phyloP scores from a whole-genome alignment of 148 eudicot genomes.

The Camellia japonica region DNA sequence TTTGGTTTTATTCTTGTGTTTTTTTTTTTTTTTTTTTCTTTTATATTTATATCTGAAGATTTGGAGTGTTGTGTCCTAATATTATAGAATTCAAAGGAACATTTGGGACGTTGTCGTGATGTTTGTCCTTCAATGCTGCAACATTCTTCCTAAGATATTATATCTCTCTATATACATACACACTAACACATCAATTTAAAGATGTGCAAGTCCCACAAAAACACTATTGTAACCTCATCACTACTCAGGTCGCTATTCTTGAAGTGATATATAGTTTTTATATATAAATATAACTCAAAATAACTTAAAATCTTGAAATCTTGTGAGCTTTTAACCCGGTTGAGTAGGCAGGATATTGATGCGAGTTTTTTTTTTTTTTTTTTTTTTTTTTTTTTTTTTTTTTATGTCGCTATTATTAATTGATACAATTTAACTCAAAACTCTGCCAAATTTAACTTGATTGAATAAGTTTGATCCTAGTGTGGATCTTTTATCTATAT shows the following conservation, averaged over 20 bases:
- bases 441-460: no score
- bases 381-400: no score
- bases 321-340: no score
- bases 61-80: conserved; percentile 21
- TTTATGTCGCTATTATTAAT: no score
- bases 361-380: no score
- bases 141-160: conserved; percentile 23
- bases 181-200: not conserved
- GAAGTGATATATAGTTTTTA: no score
- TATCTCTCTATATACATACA: not conserved
- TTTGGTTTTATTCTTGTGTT: conserved; percentile 26
- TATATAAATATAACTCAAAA: no score
- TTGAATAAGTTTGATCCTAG: no score
- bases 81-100: conserved; percentile 9
- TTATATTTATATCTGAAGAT: conserved; percentile 11
- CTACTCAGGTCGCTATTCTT: conserved; percentile 14
- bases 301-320: no score
- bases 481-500: no score
- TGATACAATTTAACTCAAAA: no score
- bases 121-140: conserved; percentile 23
- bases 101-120: conserved; percentile 10
- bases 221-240: not conserved
- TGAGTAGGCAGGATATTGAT: no score
- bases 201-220: conserved; percentile 2
- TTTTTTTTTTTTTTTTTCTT: not conserved